A percentile compares a stretch with the other conserved stretches of the same genome.
Conservation (phyloP, 139 green algal genomes). For the Micractinium conductrix region DNA sequence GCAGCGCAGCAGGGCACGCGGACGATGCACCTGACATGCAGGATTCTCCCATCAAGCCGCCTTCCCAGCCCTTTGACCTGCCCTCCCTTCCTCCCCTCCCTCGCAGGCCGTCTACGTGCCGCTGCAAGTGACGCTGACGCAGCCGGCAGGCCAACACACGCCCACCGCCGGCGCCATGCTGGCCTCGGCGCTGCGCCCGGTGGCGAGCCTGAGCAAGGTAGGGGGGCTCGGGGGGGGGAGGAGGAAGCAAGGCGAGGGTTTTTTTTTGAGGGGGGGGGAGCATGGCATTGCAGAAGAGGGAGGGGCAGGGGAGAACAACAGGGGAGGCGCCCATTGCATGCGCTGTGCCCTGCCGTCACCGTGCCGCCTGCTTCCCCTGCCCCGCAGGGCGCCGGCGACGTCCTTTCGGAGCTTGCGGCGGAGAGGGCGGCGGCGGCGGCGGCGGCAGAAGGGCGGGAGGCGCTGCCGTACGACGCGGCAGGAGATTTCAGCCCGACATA, state of each 20-base stretch:
- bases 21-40: too few species aligned
- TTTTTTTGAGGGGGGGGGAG: background rate
- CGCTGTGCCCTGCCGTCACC: background rate
- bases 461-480: background rate
- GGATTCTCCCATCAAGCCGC: too few species aligned
- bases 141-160: background rate
- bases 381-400: constrained; percentile 19
- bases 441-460: background rate
- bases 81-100: background rate
- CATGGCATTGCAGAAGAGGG: too few species aligned
- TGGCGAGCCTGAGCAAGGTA: constrained; percentile 32
- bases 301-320: too few species aligned
- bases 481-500: too few species aligned
- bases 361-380: background rate
- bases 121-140: constrained; percentile 56
- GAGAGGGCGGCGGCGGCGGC: background rate
- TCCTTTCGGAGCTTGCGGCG: background rate
- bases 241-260: too few species aligned
- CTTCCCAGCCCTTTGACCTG: background rate
- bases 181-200: constrained; percentile 8
- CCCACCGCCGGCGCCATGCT: background rate
- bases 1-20: too few species aligned
- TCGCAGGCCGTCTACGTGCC: constrained; percentile 73
- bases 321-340: too few species aligned
- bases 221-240: background rate